Evolutionary conservation across 345 rosid genomes (phyloP).

Genomic region (Eucalyptus pumila): DNA sequence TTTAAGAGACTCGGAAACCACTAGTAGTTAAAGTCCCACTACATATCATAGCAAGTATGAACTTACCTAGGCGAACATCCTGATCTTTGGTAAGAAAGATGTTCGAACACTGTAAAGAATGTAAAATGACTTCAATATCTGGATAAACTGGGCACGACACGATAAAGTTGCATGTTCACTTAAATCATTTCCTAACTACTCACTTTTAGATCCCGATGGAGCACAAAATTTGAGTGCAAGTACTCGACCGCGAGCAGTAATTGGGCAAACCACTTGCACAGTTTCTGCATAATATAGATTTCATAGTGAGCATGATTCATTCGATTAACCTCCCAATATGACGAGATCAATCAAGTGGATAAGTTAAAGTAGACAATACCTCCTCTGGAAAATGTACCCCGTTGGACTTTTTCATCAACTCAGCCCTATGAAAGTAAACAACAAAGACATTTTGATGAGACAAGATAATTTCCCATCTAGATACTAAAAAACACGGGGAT

Average conservation of each 20-base stretch:
- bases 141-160: not conserved
- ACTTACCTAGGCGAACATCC: conserved; percentile 86
- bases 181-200: not conserved
- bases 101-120: conserved; percentile 70
- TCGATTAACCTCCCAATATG: not conserved
- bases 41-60: not conserved
- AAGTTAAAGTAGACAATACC: conserved; percentile 18
- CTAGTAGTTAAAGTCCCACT: not conserved
- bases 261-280: conserved; percentile 97
- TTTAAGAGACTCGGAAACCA: not conserved
- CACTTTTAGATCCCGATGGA: conserved; percentile 95
- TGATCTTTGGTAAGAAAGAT: conserved; percentile 97
- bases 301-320: not conserved
- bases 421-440: conserved; percentile 45
- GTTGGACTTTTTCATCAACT: conserved; percentile 86
- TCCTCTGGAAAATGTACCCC: conserved; percentile 89
- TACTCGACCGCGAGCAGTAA: conserved; percentile 87
- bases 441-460: not conserved
- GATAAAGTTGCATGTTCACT: not conserved
- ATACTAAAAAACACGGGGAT: not conserved
- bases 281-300: conserved; percentile 42
- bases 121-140: not conserved
- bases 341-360: not conserved
- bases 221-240: conserved; percentile 89
- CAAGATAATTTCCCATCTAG: not conserved